Percentiles rank a stretch among this genome's conserved stretches.
Evolutionary conservation across 768 basidiomycete genomes (phyloP).

Genomic region (Rhodocollybia butyracea): DNA sequence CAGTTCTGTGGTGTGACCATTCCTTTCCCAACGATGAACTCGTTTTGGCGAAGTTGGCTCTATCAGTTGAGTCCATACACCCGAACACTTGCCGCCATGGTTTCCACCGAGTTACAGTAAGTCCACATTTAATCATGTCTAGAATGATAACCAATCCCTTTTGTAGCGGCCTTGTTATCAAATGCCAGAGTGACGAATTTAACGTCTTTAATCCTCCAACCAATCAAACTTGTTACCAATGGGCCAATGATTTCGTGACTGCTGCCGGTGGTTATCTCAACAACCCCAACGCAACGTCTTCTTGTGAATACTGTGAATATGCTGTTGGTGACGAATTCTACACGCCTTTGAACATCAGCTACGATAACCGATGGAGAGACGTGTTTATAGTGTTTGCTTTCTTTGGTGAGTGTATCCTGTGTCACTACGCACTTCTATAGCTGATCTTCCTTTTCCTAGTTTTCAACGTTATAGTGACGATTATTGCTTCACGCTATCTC

Average conservation of each 20-base stretch:
- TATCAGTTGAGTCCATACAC: constrained; percentile 74
- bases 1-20: constrained; percentile 87
- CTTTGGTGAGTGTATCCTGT: constrained; percentile 37
- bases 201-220: constrained; percentile 67
- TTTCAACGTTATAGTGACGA: constrained; percentile 69
- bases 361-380: constrained; percentile 63
- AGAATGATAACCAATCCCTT: constrained; percentile 1
- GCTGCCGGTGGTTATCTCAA: constrained; percentile 71
- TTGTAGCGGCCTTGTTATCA: constrained; percentile 56
- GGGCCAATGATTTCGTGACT: constrained; percentile 66
- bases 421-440: not conserved
- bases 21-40: constrained; percentile 57
- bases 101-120: constrained; percentile 75
- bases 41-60: constrained; percentile 77
- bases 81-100: constrained; percentile 64
- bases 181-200: constrained; percentile 68
- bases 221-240: constrained; percentile 68
- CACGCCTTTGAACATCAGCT: constrained; percentile 63
- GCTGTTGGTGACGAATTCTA: constrained; percentile 68
- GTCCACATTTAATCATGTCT: constrained; percentile 15
- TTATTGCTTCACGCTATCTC: constrained; percentile 68
- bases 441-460: constrained; percentile 26
- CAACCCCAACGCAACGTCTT: constrained; percentile 53
- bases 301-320: constrained; percentile 77
- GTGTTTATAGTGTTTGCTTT: constrained; percentile 63